Evolutionary conservation across 208 protist species (phyloP).

Genomic region (Trypanosoma brucei): DNA sequence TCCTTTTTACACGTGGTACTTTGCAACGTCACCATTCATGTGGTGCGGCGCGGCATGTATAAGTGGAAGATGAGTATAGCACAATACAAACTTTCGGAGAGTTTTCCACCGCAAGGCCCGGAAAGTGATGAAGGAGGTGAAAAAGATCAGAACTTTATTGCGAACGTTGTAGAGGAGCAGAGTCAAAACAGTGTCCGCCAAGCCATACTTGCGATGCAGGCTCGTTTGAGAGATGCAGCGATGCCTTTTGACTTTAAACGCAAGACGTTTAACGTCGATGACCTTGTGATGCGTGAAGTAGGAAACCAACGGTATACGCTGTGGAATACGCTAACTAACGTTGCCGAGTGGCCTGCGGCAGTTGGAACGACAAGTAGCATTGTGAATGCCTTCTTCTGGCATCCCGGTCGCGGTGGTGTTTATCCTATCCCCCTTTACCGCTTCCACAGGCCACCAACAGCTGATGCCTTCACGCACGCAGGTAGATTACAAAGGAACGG

Average conservation of each 20-base stretch:
- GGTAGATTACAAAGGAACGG: too few relatives aligned
- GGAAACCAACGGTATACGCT: slow-evolving; percentile 7
- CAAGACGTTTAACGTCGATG: not conserved
- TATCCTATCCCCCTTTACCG: slow-evolving; percentile 11
- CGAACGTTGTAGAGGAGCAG: slow-evolving; percentile 34
- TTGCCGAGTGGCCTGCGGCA: slow-evolving; percentile 5
- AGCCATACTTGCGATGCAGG: not conserved
- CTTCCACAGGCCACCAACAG: not conserved
- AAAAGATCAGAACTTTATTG: slow-evolving; percentile 37
- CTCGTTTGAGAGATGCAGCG: not conserved
- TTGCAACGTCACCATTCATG: slow-evolving; percentile 58
- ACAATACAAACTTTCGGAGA: slow-evolving; percentile 43
- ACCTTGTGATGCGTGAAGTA: slow-evolving; percentile 8
- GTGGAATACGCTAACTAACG: slow-evolving; percentile 10
- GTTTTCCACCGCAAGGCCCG: not conserved
- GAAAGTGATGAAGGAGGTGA: slow-evolving; percentile 8
- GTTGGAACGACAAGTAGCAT: slow-evolving; percentile 6
- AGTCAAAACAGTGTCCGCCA: slow-evolving; percentile 11
- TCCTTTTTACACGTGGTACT: slow-evolving; percentile 48
- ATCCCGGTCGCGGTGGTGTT: slow-evolving; percentile 2
- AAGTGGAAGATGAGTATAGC: slow-evolving; percentile 54
- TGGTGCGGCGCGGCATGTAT: slow-evolving; percentile 45
- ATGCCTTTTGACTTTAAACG: not conserved
- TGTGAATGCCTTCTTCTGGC: slow-evolving; percentile 16
- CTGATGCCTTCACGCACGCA: not conserved